Percentiles rank a stretch among this genome's conserved stretches.
Conservation (phyloP, 495 filamentous ascomycete species). For the Apodospora peruviana region DNA sequence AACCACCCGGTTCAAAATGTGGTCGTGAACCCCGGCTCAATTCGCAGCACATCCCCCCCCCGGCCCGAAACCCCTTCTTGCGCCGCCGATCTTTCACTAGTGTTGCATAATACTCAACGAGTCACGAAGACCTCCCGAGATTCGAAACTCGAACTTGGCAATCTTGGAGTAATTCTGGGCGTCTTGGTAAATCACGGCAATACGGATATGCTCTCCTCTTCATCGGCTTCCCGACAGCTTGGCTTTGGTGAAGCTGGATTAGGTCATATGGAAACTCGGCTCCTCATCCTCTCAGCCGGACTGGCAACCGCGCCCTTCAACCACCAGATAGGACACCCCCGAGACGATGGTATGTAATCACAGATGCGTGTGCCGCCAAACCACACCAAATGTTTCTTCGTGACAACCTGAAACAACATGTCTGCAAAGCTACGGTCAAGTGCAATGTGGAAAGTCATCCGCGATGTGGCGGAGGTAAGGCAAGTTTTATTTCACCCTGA, state of each 20-base stretch:
- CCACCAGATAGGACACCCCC: too few species aligned
- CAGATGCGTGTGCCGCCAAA: background rate
- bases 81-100: conserved; percentile 20
- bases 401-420: conserved; percentile 9
- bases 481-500: conserved; percentile 30
- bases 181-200: too few species aligned
- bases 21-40: conserved; percentile 6
- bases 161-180: too few species aligned
- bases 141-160: background rate
- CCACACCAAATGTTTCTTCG: conserved; percentile 1
- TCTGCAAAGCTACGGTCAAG: conserved; percentile 7
- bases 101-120: conserved; percentile 22
- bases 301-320: too few species aligned
- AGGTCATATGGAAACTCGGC: too few species aligned
- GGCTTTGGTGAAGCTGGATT: too few species aligned
- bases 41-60: too few species aligned
- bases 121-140: background rate
- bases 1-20: background rate
- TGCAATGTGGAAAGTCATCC: conserved; percentile 16
- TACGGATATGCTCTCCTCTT: too few species aligned
- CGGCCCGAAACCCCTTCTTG: background rate
- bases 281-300: too few species aligned
- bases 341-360: too few species aligned
- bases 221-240: too few species aligned
- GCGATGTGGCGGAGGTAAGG: conserved; percentile 23